These are phyloP conservation scores for Pseudocercospora ulei DNA, from an alignment of 2,329 filamentous ascomycete species.

Conservation along the genomic window DNA sequence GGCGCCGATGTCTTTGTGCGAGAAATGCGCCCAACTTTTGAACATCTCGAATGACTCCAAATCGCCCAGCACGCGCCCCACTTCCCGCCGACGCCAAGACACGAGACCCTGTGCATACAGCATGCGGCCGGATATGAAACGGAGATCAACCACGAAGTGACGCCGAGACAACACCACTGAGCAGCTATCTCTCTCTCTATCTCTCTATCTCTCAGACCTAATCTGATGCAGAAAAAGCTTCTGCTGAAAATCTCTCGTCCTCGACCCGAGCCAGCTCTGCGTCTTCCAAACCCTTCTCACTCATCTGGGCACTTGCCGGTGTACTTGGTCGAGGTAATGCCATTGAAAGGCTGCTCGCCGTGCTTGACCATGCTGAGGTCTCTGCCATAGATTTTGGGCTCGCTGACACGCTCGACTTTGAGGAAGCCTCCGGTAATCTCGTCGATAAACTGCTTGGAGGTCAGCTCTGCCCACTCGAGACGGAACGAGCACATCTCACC, in stretches of 20 bases:
- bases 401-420: constrained; percentile 15
- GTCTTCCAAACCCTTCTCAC: too few relatives aligned
- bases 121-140: too few relatives aligned
- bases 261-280: too few relatives aligned
- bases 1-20: not conserved
- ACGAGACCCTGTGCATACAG: too few relatives aligned
- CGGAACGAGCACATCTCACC: constrained; percentile 15
- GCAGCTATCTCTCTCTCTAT: too few relatives aligned
- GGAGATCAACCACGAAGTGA: too few relatives aligned
- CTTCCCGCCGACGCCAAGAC: too few relatives aligned
- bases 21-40: not conserved
- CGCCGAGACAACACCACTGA: too few relatives aligned
- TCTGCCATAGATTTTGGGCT: constrained; percentile 20
- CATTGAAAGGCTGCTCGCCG: constrained; percentile 7
- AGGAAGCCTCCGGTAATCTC: constrained; percentile 40
- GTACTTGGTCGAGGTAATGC: constrained; percentile 5
- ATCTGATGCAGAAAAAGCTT: too few relatives aligned
- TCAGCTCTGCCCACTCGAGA: constrained; percentile 1
- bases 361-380: constrained; percentile 10
- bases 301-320: constrained; percentile 5
- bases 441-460: constrained; percentile 28
- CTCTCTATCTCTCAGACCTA: too few relatives aligned
- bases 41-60: constrained; percentile 4
- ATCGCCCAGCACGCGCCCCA: too few relatives aligned
- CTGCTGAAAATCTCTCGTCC: too few relatives aligned